Conservation (phyloP, 1,139 yeast genomes). For the Geotrichum fermentans region DNA sequence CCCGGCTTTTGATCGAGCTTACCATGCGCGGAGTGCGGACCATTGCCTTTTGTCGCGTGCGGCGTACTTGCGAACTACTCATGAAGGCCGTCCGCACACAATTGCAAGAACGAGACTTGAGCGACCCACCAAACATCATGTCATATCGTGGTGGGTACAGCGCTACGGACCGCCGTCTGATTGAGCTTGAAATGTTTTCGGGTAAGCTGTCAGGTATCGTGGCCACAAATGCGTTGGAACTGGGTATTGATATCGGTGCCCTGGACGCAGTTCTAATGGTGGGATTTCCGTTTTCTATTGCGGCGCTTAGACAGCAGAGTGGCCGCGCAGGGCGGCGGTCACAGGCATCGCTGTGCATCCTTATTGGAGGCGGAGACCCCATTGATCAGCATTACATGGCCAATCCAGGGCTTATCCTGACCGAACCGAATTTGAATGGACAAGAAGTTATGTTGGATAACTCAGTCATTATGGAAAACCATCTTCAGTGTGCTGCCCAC, state of each 20-base stretch:
- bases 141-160: constrained; percentile 95
- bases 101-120: constrained; percentile 39
- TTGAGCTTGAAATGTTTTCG: constrained; percentile 83
- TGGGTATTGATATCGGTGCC: constrained; percentile 92
- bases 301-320: constrained; percentile 89
- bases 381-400: constrained; percentile 78
- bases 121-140: constrained; percentile 56
- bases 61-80: constrained; percentile 78
- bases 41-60: constrained; percentile 82
- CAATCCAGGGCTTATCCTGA: constrained; percentile 61
- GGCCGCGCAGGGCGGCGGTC: constrained; percentile 92
- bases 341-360: constrained; percentile 68
- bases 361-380: constrained; percentile 80
- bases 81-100: constrained; percentile 72
- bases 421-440: constrained; percentile 39
- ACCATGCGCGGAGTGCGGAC: constrained; percentile 65
- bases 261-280: constrained; percentile 86
- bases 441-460: constrained; percentile 50
- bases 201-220: constrained; percentile 81
- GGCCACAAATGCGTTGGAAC: constrained; percentile 91
- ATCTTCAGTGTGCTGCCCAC: constrained; percentile 90
- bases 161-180: constrained; percentile 73
- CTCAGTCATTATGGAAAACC: constrained; percentile 62
- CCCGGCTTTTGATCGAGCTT: constrained; percentile 62
- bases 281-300: constrained; percentile 84